Percentiles rank a stretch among this genome's conserved stretches.
phyloP scores from a whole-genome alignment of 192 early-diverging fungal species.

The Pilaira anomala region DNA sequence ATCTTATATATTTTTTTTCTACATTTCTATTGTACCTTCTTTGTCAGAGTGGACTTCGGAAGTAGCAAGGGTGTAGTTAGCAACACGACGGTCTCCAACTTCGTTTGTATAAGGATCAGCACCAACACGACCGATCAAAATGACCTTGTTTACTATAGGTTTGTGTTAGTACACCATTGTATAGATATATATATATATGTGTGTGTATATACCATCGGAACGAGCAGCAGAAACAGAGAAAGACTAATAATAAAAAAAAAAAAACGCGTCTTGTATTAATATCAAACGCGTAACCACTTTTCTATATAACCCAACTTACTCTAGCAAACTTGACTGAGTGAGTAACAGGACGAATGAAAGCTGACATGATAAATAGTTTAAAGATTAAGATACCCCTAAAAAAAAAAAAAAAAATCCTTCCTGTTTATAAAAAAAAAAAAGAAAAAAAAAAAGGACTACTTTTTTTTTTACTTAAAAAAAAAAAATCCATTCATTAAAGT shows the following conservation, averaged over 20 bases:
- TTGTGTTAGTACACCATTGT: not conserved
- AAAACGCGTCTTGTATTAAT: not conserved
- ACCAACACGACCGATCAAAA: conserved; percentile 61
- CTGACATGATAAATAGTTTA: conserved; percentile 1
- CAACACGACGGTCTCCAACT: conserved; percentile 46
- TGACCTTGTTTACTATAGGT: conserved; percentile 62
- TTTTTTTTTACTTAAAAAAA: too few relatives aligned
- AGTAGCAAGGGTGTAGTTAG: conserved; percentile 63
- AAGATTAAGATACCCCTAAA: not conserved
- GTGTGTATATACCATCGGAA: conserved; percentile 5
- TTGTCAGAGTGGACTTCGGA: conserved; percentile 57
- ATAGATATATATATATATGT: not conserved
- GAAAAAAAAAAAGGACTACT: too few relatives aligned
- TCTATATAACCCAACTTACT: conserved; percentile 5
- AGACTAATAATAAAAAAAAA: conserved; percentile 13
- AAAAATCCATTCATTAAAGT: too few relatives aligned
- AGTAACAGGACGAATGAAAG: conserved; percentile 10
- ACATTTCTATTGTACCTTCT: conserved; percentile 41
- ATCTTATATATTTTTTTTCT: not conserved
- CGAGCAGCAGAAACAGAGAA: conserved; percentile 24
- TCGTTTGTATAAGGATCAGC: conserved; percentile 49
- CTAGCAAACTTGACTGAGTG: conserved; percentile 13
- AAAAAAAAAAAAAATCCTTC: conserved; percentile 10
- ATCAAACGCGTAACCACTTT: not conserved
- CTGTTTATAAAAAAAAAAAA: too few relatives aligned